These are phyloP conservation scores for Blastocystis sp. DNA, from an alignment of 352 stramenopile genomes.

Conservation along the genomic window DNA sequence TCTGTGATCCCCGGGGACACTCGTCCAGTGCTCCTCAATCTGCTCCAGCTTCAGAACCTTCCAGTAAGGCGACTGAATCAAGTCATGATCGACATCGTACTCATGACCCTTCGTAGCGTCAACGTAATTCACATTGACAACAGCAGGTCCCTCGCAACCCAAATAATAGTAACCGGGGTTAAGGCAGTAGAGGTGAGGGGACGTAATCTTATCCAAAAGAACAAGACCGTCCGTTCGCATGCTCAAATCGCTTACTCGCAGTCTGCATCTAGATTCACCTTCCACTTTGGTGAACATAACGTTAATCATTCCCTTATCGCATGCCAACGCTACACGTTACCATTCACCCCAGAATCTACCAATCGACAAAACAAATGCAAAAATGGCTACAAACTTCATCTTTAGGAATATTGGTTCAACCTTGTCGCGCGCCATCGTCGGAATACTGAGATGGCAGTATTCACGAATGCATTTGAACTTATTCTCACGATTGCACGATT, in stretches of 20 bases:
- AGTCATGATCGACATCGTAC: neutral
- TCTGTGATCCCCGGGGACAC: neutral
- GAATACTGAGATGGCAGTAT: no score
- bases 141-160: neutral
- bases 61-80: neutral
- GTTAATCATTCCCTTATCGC: slow-evolving; percentile 7
- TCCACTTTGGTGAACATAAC: slow-evolving; percentile 19
- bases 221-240: slow-evolving; percentile 19
- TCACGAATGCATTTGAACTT: no score
- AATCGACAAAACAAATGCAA: no score
- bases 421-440: no score
- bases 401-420: no score
- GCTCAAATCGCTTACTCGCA: neutral
- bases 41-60: neutral
- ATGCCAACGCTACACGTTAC: neutral
- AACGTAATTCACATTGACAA: neutral
- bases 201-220: neutral
- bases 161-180: slow-evolving; percentile 20
- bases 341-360: no score
- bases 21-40: neutral
- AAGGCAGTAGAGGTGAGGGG: neutral
- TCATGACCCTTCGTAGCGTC: neutral
- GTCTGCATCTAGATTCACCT: neutral
- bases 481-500: no score
- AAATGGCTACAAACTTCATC: no score